Base-by-base conservation (phyloP, 306 rosid genomes). In the Nissolia schottii region DNA sequence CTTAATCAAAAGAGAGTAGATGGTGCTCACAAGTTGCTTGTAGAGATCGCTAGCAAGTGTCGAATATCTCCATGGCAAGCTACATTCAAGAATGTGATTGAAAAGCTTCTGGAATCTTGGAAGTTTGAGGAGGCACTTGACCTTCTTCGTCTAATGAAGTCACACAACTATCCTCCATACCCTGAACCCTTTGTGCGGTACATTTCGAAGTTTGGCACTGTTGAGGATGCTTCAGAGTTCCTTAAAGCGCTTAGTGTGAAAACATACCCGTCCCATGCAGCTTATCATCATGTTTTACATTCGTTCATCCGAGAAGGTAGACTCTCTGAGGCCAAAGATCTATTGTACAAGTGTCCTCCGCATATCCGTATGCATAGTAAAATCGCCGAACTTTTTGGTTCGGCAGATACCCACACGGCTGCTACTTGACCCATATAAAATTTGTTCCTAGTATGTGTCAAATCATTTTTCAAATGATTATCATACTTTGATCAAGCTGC, bases 31-130 rank as follows among this genome's bases (percentile, higher is more conserved):
- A 54, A 77, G 45, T 68, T 92, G 80, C 86, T 87, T 12, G 34
- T 78, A 16, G 88, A 89, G 84, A 59, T 89, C 83, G 73, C 74
- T 53, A 62, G 78, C 12, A 70, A 34, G 14, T 73, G 63, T 51
- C 85, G 67, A 54, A 34, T 87, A 70, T 78, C 80, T 53, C 96
- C 96, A 4, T 85, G 93, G 90, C 92, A 92, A 79, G 96, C 96
- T 7, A 87, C 93, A 6, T 86, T 73, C 79, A 89, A 89, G 80
- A 80, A 57, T 45, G 64, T 89, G 41, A 87, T 89, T 28, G 87
- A 83, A 41, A 82, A 71, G 68, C 81, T 89, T 37, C 67, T 89
- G 31, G 85, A 28, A 60, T 73, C 55, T 7, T 74, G 80, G 79
- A 92, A 82, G 81, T 79, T 87, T 25, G 94, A 92, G 49, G 94